Evolutionary conservation across 495 filamentous ascomycete species (phyloP).

Genomic region (Penicillium nucicola): DNA sequence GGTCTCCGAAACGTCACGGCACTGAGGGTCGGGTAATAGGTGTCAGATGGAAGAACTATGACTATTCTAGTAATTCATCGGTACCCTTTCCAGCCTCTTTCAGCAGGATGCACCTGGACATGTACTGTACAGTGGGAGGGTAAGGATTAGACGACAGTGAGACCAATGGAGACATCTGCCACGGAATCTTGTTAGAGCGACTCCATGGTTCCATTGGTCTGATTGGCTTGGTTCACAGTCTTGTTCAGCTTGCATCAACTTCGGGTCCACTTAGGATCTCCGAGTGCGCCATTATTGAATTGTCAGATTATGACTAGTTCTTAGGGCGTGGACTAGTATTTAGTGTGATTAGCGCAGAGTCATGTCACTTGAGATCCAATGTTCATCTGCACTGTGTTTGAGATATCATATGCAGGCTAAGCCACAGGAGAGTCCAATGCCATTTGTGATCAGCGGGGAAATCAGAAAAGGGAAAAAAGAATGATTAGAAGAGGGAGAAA

Average conservation of each 20-base stretch:
- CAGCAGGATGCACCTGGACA: too few species aligned
- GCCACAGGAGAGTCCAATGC: not conserved
- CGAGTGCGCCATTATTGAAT: not conserved
- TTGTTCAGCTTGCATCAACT: not conserved
- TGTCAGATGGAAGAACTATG: too few species aligned
- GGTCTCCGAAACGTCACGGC: constrained; percentile 1
- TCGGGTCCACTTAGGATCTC: not conserved
- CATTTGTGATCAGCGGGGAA: too few species aligned
- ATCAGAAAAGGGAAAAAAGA: not conserved
- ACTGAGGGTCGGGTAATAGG: not conserved
- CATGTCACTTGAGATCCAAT: too few species aligned
- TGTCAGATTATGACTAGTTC: constrained; percentile 1
- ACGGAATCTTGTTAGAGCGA: not conserved
- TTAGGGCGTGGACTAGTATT: not conserved
- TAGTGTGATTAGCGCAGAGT: not conserved
- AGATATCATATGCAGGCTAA: constrained; percentile 8
- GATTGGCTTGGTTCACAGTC: not conserved
- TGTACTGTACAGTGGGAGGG: too few species aligned
- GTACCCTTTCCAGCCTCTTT: too few species aligned
- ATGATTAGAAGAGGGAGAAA: constrained; percentile 1
- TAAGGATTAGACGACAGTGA: not conserved
- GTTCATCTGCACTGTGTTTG: not conserved
- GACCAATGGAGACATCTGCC: too few species aligned
- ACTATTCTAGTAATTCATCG: too few species aligned
- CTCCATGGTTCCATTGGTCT: constrained; percentile 1